Conservation (phyloP, 2,329 filamentous ascomycete genomes). For the Ilyonectria robusta region DNA sequence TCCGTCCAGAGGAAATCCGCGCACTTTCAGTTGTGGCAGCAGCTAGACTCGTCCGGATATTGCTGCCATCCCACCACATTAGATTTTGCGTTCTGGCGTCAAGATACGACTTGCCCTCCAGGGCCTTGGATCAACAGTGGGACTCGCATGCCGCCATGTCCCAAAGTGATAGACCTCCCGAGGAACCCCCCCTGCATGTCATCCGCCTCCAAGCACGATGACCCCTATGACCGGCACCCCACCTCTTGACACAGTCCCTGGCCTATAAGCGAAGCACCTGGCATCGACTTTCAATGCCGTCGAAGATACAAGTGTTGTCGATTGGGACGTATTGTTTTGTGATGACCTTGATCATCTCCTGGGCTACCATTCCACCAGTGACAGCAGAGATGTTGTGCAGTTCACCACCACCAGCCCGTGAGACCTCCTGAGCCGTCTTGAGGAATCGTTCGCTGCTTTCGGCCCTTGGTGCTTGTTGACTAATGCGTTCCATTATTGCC, state of each 20-base stretch:
- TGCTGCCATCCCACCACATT: not conserved
- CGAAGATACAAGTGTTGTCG: conserved; percentile 79
- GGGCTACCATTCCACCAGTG: conserved; percentile 93
- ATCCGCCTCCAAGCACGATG: conserved; percentile 4
- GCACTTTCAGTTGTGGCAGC: not conserved
- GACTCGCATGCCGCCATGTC: conserved; percentile 11
- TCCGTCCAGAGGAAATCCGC: not conserved
- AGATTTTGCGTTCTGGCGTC: not conserved
- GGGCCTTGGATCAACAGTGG: conserved; percentile 1
- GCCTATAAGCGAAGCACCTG: conserved; percentile 68
- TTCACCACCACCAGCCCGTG: conserved; percentile 85
- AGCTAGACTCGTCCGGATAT: conserved; percentile 3
- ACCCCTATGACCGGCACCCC: conserved; percentile 6
- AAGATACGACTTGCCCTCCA: not conserved
- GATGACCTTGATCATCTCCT: conserved; percentile 94
- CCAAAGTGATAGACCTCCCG: conserved; percentile 4
- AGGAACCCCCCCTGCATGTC: conserved; percentile 1
- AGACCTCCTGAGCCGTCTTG: conserved; percentile 75
- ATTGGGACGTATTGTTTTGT: conserved; percentile 81
- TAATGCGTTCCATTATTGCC: conserved; percentile 67
- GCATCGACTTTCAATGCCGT: conserved; percentile 75
- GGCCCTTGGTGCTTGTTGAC: conserved; percentile 61
- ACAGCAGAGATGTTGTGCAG: conserved; percentile 93
- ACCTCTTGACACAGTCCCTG: not conserved
- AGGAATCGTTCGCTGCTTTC: conserved; percentile 64